Conservation (phyloP, 495 filamentous ascomycete genomes). For the Chaetomium fimeti region DNA sequence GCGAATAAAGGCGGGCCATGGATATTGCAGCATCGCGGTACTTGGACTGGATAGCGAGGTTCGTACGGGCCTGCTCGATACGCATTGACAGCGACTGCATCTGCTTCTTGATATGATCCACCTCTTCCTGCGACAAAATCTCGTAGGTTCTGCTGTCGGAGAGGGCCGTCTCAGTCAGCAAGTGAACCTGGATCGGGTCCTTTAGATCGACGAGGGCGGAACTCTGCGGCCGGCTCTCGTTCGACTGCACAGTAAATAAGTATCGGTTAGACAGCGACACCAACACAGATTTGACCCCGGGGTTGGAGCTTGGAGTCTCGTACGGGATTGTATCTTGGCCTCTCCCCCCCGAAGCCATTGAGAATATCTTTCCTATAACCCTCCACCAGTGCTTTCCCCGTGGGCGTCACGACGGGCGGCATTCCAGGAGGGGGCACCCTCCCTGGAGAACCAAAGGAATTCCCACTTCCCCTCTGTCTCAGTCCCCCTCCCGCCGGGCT, state of each 20-base stretch:
- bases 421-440: slow-evolving; percentile 15
- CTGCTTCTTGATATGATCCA: slow-evolving; percentile 88
- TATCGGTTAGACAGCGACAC: slow-evolving; percentile 1
- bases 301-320: slow-evolving; percentile 1
- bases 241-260: slow-evolving; percentile 31
- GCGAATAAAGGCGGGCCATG: slow-evolving; percentile 71
- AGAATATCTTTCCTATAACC: slow-evolving; percentile 49
- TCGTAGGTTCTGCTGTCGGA: slow-evolving; percentile 80
- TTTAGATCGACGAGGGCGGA: slow-evolving; percentile 49
- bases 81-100: slow-evolving; percentile 63
- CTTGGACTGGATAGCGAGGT: slow-evolving; percentile 87
- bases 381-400: slow-evolving; percentile 43
- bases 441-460: slow-evolving; percentile 21
- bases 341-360: slow-evolving; percentile 46
- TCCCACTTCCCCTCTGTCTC: background rate
- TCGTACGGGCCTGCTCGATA: slow-evolving; percentile 76
- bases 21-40: slow-evolving; percentile 89
- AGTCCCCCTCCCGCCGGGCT: slow-evolving; percentile 13
- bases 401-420: slow-evolving; percentile 32
- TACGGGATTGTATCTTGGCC: slow-evolving; percentile 50
- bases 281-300: background rate
- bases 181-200: slow-evolving; percentile 66
- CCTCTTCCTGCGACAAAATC: slow-evolving; percentile 83
- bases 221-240: slow-evolving; percentile 42
- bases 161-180: slow-evolving; percentile 90